Base-by-base conservation (phyloP, 371 early-diverging fungal species). In the Mucor plumbeus region DNA sequence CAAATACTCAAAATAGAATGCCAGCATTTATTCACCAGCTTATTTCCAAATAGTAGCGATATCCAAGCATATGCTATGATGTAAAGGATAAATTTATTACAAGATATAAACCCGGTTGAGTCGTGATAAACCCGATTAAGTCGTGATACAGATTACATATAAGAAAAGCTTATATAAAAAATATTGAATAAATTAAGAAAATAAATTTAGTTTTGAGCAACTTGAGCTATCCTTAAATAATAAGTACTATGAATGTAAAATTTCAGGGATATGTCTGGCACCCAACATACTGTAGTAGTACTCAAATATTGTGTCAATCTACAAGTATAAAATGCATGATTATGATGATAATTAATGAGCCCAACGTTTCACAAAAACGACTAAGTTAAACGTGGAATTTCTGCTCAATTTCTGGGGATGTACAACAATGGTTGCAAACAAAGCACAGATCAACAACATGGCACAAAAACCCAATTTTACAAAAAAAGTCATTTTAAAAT, bases 401-500 rank as follows among this genome's bases (percentile, higher is more conserved):
- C 47, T 47, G 17, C 54, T 31, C 54, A 54, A 54, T 33, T 54
- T 33, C 54, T 54, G 54, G 54, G 54, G 54, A 54, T 54, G 54
- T 54, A 7, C 54, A 54, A 54, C 54, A 14, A 13, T 7, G 9
- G 47, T 26, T 3, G 26, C 26, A 38, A 38, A 44, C 15, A 53
- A 63, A 36, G 63, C 63, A 63, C 63, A 53, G 63, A 63, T 63
- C 63, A 63, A 50, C 63, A 39, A 15, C 13, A 50, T 47, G 35
- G 50, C 19, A 33, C 53, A 53, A 53, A 10, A 21, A 4, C 14
- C 19, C 48, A 47, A 21, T 15, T 39, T 31, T 38, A 26, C 11
- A 26, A 26, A 26, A 26, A 26, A 26, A 26, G 26, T 3, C 26
- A 26, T 53, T 21, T 39, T 35, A 33, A 38, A n/a, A 15, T 36